These are phyloP conservation scores for Postia placenta DNA, from an alignment of 768 basidiomycete genomes.

Conservation along the genomic window DNA sequence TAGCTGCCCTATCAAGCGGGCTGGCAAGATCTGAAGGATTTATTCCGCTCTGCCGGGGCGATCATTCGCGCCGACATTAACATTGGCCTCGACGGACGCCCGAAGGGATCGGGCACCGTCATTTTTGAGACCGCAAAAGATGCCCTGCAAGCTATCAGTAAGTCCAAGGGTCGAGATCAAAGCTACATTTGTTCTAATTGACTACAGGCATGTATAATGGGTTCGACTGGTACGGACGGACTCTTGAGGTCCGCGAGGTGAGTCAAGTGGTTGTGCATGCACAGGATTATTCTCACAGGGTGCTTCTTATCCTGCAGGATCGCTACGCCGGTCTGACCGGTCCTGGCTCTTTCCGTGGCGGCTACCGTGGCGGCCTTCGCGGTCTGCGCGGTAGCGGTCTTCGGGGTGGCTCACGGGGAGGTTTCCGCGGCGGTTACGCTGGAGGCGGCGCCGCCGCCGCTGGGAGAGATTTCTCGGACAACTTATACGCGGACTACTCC, in stretches of 20 bases:
- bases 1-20: conserved; percentile 96
- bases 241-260: conserved; percentile 94
- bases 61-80: conserved; percentile 96
- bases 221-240: conserved; percentile 95
- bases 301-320: conserved; percentile 41
- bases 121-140: conserved; percentile 90
- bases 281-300: not conserved
- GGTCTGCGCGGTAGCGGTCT: conserved; percentile 43
- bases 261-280: conserved; percentile 13
- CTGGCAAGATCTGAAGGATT: conserved; percentile 97
- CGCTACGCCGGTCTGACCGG: conserved; percentile 85
- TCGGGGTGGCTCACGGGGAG: conserved; percentile 52
- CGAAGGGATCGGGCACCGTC: conserved; percentile 97
- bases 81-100: conserved; percentile 85
- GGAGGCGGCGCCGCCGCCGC: conserved; percentile 41
- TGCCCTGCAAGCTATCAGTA: conserved; percentile 88
- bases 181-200: no score
- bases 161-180: no score
- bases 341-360: conserved; percentile 49
- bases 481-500: conserved; percentile 89
- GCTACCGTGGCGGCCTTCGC: conserved; percentile 41
- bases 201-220: conserved; percentile 88
- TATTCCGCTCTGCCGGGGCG: conserved; percentile 93
- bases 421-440: conserved; percentile 48
- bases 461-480: conserved; percentile 69